Percentiles rank a stretch among this genome's conserved stretches.
Evolutionary conservation across 2,329 filamentous ascomycete genomes (phyloP).

Genomic region (Colletotrichum shisoi): DNA sequence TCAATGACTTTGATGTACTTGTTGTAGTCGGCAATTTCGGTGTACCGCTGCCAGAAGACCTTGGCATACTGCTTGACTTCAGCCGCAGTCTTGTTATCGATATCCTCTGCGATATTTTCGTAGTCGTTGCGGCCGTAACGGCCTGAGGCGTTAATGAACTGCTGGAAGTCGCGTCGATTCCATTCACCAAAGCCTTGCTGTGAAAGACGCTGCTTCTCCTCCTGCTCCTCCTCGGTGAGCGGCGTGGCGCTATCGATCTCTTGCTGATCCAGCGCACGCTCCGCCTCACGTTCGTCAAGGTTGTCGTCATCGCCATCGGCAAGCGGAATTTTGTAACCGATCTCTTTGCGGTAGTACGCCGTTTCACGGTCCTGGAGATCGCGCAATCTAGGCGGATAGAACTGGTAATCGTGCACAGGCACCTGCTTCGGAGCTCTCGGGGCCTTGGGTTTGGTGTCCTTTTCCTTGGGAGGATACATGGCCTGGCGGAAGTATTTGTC

Average conservation of each 20-base stretch:
- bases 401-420: constrained; percentile 93
- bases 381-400: constrained; percentile 83
- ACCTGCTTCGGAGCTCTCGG: constrained; percentile 96
- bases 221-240: constrained; percentile 86
- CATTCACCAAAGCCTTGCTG: constrained; percentile 89
- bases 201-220: constrained; percentile 83
- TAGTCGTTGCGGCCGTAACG: constrained; percentile 90
- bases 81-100: constrained; percentile 85
- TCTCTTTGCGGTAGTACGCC: constrained; percentile 93
- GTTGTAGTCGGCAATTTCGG: constrained; percentile 84
- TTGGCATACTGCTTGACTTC: constrained; percentile 93
- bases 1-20: constrained; percentile 92
- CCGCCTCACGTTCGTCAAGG: constrained; percentile 82
- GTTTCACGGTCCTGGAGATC: constrained; percentile 97
- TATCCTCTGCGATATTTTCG: constrained; percentile 82
- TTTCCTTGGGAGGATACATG: constrained; percentile 79
- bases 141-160: constrained; percentile 94
- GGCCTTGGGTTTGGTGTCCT: constrained; percentile 90
- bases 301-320: constrained; percentile 88
- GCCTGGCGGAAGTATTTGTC: constrained; percentile 98
- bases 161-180: constrained; percentile 98
- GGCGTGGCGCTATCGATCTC: constrained; percentile 92
- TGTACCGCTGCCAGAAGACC: constrained; percentile 95
- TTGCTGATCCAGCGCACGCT: constrained; percentile 85
- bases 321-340: constrained; percentile 92